These are phyloP conservation scores for Populus trichocarpa DNA, from an alignment of 441 rosid species.

Conservation along the genomic window DNA sequence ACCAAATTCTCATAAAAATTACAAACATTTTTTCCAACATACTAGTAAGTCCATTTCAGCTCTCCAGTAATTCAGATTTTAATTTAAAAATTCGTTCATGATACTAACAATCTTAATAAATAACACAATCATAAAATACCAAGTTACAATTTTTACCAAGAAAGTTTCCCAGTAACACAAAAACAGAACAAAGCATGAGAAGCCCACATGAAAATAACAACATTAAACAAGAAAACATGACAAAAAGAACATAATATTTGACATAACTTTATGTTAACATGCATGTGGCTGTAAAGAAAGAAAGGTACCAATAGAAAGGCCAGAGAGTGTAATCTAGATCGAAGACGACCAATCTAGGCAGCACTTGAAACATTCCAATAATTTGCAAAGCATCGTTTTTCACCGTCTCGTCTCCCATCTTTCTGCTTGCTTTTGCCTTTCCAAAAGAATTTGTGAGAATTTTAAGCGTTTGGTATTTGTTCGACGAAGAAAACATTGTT, in stretches of 20 bases:
- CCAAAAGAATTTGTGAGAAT: no score
- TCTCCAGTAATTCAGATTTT: neutral
- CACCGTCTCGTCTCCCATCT: slow-evolving; percentile 24
- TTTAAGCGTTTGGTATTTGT: no score
- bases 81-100: neutral
- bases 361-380: slow-evolving; percentile 59
- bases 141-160: neutral
- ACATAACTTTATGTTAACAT: no score
- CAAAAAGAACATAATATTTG: neutral
- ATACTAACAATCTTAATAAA: no score
- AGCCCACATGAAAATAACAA: neutral
- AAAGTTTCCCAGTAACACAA: neutral
- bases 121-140: neutral
- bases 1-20: neutral
- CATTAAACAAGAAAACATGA: neutral
- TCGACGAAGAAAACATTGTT: no score
- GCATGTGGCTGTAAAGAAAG: neutral
- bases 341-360: slow-evolving; percentile 82
- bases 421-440: neutral
- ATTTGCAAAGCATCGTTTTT: slow-evolving; percentile 41
- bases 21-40: neutral
- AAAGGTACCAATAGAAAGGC: slow-evolving; percentile 87
- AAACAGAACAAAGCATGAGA: neutral
- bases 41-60: neutral
- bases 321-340: slow-evolving; percentile 96